Evolutionary conservation across 805 yeast species (phyloP).

Genomic region (Starmerella geochares): DNA sequence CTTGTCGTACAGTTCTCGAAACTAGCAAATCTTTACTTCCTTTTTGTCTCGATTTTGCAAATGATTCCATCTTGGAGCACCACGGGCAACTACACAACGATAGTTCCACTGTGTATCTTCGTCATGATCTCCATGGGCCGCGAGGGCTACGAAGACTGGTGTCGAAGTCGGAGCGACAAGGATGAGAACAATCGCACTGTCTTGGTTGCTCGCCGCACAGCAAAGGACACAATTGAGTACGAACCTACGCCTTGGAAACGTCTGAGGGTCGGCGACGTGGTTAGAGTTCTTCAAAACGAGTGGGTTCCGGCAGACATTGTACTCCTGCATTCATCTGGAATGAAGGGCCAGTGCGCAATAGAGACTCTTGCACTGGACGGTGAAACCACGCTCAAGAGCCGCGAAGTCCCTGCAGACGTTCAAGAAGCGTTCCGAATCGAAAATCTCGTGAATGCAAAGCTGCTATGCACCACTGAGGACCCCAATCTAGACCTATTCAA

Average conservation of each 20-base stretch:
- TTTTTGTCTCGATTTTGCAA: conserved; percentile 83
- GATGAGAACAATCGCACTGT: conserved; percentile 61
- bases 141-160: conserved; percentile 89
- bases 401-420: conserved; percentile 55
- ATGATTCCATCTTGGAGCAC: conserved; percentile 97
- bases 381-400: conserved; percentile 81
- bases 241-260: conserved; percentile 54
- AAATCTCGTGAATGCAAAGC: conserved; percentile 34
- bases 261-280: conserved; percentile 76
- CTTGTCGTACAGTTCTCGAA: conserved; percentile 84
- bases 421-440: conserved; percentile 36
- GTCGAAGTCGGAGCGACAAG: conserved; percentile 74
- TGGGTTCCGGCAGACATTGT: conserved; percentile 91
- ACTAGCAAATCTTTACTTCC: conserved; percentile 81
- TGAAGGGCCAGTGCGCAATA: conserved; percentile 53
- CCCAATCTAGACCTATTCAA: conserved; percentile 87
- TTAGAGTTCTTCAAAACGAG: conserved; percentile 65
- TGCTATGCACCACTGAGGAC: conserved; percentile 59
- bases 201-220: conserved; percentile 31
- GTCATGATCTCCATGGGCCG: conserved; percentile 80
- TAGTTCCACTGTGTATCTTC: conserved; percentile 75
- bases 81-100: conserved; percentile 90
- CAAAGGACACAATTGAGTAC: conserved; percentile 27
- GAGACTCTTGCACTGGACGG: conserved; percentile 99
- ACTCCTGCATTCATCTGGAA: conserved; percentile 53